Conservation (phyloP, 164 flowering plant species). For the Brasenia schreberi region DNA sequence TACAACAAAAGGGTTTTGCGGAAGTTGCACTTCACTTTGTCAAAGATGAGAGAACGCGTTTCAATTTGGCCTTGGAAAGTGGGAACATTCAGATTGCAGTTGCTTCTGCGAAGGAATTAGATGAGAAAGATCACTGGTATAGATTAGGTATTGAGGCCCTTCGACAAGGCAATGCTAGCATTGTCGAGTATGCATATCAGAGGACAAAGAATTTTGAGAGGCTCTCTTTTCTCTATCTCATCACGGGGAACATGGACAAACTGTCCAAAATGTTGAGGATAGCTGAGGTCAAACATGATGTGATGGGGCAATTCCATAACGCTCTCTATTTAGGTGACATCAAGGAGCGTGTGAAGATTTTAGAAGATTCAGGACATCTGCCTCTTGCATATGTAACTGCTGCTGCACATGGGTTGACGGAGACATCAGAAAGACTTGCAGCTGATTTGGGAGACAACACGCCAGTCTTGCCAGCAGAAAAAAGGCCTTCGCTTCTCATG, state of each 20-base stretch:
- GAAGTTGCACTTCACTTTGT: slow-evolving; percentile 44
- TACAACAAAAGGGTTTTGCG: slow-evolving; percentile 38
- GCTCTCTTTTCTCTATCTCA: slow-evolving; percentile 28
- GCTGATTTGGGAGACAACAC: slow-evolving; percentile 21
- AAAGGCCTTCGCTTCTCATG: slow-evolving; percentile 18
- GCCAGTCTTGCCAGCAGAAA: slow-evolving; percentile 19
- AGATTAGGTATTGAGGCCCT: slow-evolving; percentile 35
- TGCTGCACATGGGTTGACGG: slow-evolving; percentile 21
- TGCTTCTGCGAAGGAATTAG: slow-evolving; percentile 22
- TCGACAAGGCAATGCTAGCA: slow-evolving; percentile 32
- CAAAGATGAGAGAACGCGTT: slow-evolving; percentile 32
- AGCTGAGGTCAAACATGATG: slow-evolving; percentile 27
- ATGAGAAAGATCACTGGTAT: slow-evolving; percentile 35
- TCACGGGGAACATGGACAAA: slow-evolving; percentile 27
- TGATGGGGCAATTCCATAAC: slow-evolving; percentile 38
- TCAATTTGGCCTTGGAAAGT: slow-evolving; percentile 30
- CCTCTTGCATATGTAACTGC: slow-evolving; percentile 33
- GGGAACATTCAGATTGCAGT: slow-evolving; percentile 15
- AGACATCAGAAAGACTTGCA: slow-evolving; percentile 22
- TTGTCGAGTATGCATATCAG: slow-evolving; percentile 35
- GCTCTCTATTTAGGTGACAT: slow-evolving; percentile 29
- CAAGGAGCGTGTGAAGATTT: slow-evolving; percentile 24
- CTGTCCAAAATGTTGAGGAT: slow-evolving; percentile 28
- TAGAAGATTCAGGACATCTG: slow-evolving; percentile 28
- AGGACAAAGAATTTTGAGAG: slow-evolving; percentile 36